phyloP scores from a whole-genome alignment of 2,329 filamentous ascomycete genomes.

The Beauveria medogensis region DNA sequence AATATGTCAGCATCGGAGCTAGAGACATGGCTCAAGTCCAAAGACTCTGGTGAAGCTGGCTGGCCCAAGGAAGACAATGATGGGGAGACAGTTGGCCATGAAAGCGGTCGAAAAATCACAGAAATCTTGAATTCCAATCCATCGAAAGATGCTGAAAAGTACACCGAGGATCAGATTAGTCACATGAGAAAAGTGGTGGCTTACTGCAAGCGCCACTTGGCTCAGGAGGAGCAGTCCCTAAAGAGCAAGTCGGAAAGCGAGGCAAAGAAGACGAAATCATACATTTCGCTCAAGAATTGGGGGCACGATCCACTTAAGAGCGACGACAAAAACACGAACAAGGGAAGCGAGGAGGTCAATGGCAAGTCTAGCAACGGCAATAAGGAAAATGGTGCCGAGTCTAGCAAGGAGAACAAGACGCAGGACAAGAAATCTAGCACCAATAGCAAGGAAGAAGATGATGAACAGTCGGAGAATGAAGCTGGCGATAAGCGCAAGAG shows the following conservation, averaged over 20 bases:
- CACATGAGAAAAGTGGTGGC: slow-evolving; percentile 58
- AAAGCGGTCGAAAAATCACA: slow-evolving; percentile 55
- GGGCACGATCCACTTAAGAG: slow-evolving; percentile 44
- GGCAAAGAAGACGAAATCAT: slow-evolving; percentile 42
- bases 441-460: not conserved
- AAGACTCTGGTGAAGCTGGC: slow-evolving; percentile 50
- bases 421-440: not conserved
- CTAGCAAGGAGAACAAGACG: no score
- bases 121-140: slow-evolving; percentile 56
- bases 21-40: slow-evolving; percentile 51
- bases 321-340: slow-evolving; percentile 11
- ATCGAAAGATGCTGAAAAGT: slow-evolving; percentile 45
- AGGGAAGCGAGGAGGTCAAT: not conserved
- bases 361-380: not conserved
- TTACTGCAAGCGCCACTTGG: slow-evolving; percentile 59
- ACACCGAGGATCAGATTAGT: slow-evolving; percentile 44
- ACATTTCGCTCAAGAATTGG: slow-evolving; percentile 57
- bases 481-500: slow-evolving; percentile 23
- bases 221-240: slow-evolving; percentile 53
- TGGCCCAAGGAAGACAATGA: slow-evolving; percentile 50
- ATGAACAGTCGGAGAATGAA: slow-evolving; percentile 9
- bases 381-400: not conserved
- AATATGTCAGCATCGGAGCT: slow-evolving; percentile 58
- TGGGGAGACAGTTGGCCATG: slow-evolving; percentile 57
- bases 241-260: slow-evolving; percentile 39